phyloP scores from a whole-genome alignment of 345 rosid species.

The Citropsis articulata region DNA sequence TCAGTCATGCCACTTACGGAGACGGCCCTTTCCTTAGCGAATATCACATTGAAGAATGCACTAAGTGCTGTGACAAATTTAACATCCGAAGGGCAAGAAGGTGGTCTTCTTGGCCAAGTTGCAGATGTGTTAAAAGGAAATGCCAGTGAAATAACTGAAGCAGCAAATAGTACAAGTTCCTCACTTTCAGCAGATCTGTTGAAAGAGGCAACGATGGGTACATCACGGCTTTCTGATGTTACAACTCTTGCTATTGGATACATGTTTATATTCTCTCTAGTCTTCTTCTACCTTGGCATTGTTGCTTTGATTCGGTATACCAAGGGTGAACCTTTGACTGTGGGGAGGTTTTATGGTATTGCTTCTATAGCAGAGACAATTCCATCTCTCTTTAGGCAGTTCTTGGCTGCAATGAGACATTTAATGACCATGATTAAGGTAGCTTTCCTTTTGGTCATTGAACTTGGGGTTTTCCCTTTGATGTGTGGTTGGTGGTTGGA shows the following conservation, averaged over 20 bases:
- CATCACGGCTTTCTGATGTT: slow-evolving; percentile 91
- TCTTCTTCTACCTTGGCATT: slow-evolving; percentile 79
- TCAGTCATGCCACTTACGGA: slow-evolving; percentile 64
- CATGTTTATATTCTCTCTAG: slow-evolving; percentile 63
- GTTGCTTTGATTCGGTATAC: slow-evolving; percentile 84
- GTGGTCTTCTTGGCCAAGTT: slow-evolving; percentile 54
- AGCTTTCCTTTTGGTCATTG: slow-evolving; percentile 95
- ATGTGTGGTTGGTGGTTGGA: slow-evolving; percentile 99
- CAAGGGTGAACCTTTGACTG: slow-evolving; percentile 90
- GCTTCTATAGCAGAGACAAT: slow-evolving; percentile 80
- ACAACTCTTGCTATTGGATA: slow-evolving; percentile 94
- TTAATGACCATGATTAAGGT: slow-evolving; percentile 99
- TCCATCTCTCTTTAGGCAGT: slow-evolving; percentile 91
- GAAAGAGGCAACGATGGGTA: slow-evolving; percentile 54
- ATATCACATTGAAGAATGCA: slow-evolving; percentile 66
- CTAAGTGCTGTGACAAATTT: slow-evolving; percentile 72
- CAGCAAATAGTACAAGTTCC: slow-evolving; percentile 49
- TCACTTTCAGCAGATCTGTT: slow-evolving; percentile 59
- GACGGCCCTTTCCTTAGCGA: slow-evolving; percentile 67
- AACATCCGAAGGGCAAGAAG: slow-evolving; percentile 68
- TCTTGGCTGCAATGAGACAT: slow-evolving; percentile 96
- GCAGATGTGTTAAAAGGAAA: slow-evolving; percentile 63
- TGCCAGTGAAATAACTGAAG: slow-evolving; percentile 52
- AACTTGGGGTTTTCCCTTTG: slow-evolving; percentile 97
- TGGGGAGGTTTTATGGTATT: slow-evolving; percentile 81